Percentiles rank a stretch among this genome's conserved stretches.
These are phyloP conservation scores for Thoreauomyces humboldtii DNA, from an alignment of 192 early-diverging fungal species.

Conservation along the genomic window DNA sequence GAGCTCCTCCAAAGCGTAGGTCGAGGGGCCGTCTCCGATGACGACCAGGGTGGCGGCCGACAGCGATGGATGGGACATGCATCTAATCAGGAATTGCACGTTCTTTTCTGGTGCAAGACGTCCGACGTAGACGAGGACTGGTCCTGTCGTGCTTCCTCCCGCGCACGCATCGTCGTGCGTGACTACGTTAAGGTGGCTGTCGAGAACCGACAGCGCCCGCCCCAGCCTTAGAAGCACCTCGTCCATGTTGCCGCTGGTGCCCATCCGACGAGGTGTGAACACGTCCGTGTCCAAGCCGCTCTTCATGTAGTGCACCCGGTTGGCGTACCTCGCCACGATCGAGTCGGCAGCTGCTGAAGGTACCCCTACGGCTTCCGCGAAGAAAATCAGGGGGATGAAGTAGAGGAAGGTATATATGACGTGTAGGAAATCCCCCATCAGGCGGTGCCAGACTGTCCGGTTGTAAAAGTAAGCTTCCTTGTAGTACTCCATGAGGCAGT, in stretches of 20 bases:
- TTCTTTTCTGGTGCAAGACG: conserved; percentile 52
- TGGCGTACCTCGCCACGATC: conserved; percentile 41
- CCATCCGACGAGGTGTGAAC: conserved; percentile 38
- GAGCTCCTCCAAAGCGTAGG: conserved; percentile 31
- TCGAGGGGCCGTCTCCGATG: conserved; percentile 49
- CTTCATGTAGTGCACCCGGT: conserved; percentile 47
- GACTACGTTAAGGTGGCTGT: no score
- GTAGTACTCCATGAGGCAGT: conserved; percentile 52
- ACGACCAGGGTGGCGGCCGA: conserved; percentile 38
- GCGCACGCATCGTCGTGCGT: neutral
- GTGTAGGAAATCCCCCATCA: conserved; percentile 38
- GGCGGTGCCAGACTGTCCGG: neutral
- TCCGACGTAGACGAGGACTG: conserved; percentile 46
- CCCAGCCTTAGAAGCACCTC: no score
- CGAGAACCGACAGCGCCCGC: no score
- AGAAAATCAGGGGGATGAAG: conserved; percentile 43
- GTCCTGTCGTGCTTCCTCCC: no score
- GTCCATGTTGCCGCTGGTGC: no score
- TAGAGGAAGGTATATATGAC: conserved; percentile 39
- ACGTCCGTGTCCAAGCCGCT: conserved; percentile 48
- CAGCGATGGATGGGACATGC: conserved; percentile 34
- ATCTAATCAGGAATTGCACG: conserved; percentile 44
- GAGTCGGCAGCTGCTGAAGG: conserved; percentile 45
- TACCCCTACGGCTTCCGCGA: conserved; percentile 49
- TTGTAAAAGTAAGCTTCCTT: conserved; percentile 40